Percentiles rank a stretch among this genome's conserved stretches.
Evolutionary conservation across 768 basidiomycete species (phyloP).

Genomic region (Leccinum boreale): DNA sequence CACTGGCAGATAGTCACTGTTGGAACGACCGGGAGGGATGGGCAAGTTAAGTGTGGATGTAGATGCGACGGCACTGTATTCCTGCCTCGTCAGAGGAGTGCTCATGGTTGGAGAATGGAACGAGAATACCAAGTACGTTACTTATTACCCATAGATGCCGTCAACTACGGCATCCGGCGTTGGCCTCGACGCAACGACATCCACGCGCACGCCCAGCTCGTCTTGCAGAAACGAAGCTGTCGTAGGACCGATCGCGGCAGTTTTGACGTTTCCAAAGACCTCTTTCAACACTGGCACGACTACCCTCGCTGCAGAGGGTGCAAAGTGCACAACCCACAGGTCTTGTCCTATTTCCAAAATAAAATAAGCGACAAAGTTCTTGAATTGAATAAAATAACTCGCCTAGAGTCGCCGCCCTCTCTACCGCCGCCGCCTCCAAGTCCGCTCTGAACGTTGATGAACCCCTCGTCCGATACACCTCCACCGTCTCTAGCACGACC

Average conservation of each 20-base stretch:
- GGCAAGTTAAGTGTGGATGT: slow-evolving; percentile 21
- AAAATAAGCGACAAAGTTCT: background rate
- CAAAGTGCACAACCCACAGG: slow-evolving; percentile 78
- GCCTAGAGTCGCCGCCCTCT: slow-evolving; percentile 21
- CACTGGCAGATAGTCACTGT: slow-evolving; percentile 8
- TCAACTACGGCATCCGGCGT: slow-evolving; percentile 47
- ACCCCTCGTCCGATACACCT: slow-evolving; percentile 70
- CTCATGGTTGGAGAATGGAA: slow-evolving; percentile 18
- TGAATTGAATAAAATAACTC: slow-evolving; percentile 7
- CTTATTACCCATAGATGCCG: slow-evolving; percentile 18
- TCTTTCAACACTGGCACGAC: slow-evolving; percentile 48
- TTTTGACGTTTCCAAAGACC: slow-evolving; percentile 37
- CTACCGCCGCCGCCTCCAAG: slow-evolving; percentile 36
- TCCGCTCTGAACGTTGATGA: slow-evolving; percentile 49
- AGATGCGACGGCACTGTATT: slow-evolving; percentile 27
- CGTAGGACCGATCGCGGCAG: slow-evolving; percentile 71
- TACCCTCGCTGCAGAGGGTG: slow-evolving; percentile 65
- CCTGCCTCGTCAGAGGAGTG: slow-evolving; percentile 24
- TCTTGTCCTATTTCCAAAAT: background rate
- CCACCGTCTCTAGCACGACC: slow-evolving; percentile 46
- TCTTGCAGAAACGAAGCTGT: slow-evolving; percentile 52
- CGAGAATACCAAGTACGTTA: background rate
- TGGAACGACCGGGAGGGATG: slow-evolving; percentile 11
- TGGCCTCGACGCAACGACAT: slow-evolving; percentile 55
- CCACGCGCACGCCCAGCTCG: slow-evolving; percentile 45